Evolutionary conservation across 2,329 filamentous ascomycete species (phyloP), one percentile per base, ranked within the genome.

Genomic region (Claviceps cyperi): DNA sequence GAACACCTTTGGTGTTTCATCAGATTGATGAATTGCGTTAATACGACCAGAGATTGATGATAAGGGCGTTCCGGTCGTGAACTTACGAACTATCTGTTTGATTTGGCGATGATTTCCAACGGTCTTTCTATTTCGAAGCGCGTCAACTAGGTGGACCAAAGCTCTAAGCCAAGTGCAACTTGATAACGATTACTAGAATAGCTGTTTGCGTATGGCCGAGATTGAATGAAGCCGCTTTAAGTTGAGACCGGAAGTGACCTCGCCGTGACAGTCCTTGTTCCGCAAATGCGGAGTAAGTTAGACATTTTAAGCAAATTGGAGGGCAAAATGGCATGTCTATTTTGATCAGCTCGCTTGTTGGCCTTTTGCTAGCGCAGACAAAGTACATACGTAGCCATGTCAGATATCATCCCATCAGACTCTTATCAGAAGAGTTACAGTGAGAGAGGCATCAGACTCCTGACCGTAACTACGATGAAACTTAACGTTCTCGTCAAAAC

Each of bases 1-100:
- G 81, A 98, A 97, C 78, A 98, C 92, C 50, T 98, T 98, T 65
- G 92, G 92, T 64, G 56, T 54, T 48, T 59, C 57, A 48, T 63
- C n/a, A 22, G 44, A 6, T 13, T 44, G 37, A 28, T 35, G 3
- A 43, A 43, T 14, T 19, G 46, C 28, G 24, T 17, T 35, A 21
- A 28, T 21, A 41, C 36, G 19, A n/a, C 40, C n/a, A 32, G 24
- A 22, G 28, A 43, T 38, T 43, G 49, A 49, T 47, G 43, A 39
- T 22, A 38, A 28, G 39, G 64, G 64, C 64, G 64, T 66, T 66
- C 56, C 54, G 64, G 64, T 63, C 53, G 53, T 60, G 50, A 55
- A 61, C 57, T 53, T 57, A 57, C 55, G 54, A 60, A 56, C 55
- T 32, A 56, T 54, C 57, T 39, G 8, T 38, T 48, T 22, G 41